Base-by-base conservation (phyloP, 1,284 basidiomycete species). In the Prillingera fragicola region DNA sequence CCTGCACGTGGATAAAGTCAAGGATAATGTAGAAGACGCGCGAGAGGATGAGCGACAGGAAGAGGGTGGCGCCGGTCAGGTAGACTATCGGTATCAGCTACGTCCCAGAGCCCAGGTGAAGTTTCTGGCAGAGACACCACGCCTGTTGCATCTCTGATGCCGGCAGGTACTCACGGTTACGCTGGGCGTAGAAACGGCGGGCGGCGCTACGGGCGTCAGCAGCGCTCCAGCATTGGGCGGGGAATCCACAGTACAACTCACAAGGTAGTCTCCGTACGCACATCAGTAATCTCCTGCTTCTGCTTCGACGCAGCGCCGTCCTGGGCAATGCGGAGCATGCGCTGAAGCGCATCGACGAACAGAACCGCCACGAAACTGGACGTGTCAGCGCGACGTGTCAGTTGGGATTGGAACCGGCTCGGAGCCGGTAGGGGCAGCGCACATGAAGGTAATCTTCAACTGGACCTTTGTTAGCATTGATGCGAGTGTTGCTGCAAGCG, bases 381-480 rank as follows among this genome's bases (percentile, higher is more conserved):
- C 9, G 12, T 3, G 26, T 37, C 19, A 42, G 33, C 28, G 33
- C 13, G 13, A 31, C 17, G n/a, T 1, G 34, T 23, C 9, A 27
- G 36, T n/a, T 18, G 17, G 15, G 15, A 1, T 12, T 15, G 23
- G 6, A 38, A 29, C 23, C 13, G 32, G 19, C n/a, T n/a, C n/a
- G 15, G 15, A 17, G 18, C 18, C 9, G n/a, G 12, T 28, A n/a
- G 12, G 27, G 27, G 8, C 26, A 21, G 39, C 83, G 41, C 52
- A 89, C 85, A 96, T 94, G 77, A 95, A 95, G 6, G 87, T 87
- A 57, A 96, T 95, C 68, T 95, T 95, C 57, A 88, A 77, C 43
- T 72, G 48, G 14, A 59, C 54, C 24, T 38, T 3, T 38, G 31
- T 7, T n/a, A n/a, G n/a, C n/a, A 43, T 10, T 12, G 18, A 15